Evolutionary conservation across 2,329 filamentous ascomycete genomes (phyloP).

Genomic region (Colletotrichum gigasporum): DNA sequence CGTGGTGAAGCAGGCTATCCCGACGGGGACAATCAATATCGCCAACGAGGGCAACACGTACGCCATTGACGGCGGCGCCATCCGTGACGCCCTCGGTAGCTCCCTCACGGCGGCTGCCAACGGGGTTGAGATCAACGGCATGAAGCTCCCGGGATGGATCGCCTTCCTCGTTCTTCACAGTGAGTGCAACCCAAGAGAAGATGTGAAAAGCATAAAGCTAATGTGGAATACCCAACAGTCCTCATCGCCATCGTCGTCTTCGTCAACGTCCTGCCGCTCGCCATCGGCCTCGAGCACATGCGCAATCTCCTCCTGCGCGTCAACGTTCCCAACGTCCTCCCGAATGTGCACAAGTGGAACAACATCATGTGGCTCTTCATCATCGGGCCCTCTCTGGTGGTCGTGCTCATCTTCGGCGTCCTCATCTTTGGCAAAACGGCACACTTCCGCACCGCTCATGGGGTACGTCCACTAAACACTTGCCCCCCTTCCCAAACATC

Average conservation of each 20-base stretch:
- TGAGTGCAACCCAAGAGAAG: slow-evolving; percentile 14
- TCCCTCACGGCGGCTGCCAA: slow-evolving; percentile 33
- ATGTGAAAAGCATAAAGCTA: not conserved
- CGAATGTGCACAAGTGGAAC: slow-evolving; percentile 35
- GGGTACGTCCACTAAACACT: slow-evolving; percentile 34
- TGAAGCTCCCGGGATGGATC: slow-evolving; percentile 29
- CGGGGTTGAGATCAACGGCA: slow-evolving; percentile 32
- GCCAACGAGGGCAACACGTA: slow-evolving; percentile 38
- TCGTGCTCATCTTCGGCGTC: slow-evolving; percentile 40
- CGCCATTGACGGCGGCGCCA: slow-evolving; percentile 36
- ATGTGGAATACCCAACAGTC: slow-evolving; percentile 30
- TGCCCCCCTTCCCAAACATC: not conserved
- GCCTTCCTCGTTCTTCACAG: slow-evolving; percentile 38
- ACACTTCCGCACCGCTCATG: slow-evolving; percentile 42
- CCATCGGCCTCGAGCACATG: slow-evolving; percentile 38
- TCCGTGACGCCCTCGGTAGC: slow-evolving; percentile 34
- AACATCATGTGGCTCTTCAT: slow-evolving; percentile 39
- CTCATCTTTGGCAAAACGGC: slow-evolving; percentile 34
- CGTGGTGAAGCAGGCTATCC: slow-evolving; percentile 36
- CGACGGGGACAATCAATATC: slow-evolving; percentile 38
- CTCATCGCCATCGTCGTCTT: slow-evolving; percentile 37
- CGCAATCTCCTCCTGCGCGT: slow-evolving; percentile 38
- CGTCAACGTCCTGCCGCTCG: slow-evolving; percentile 38
- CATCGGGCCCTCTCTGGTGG: slow-evolving; percentile 36
- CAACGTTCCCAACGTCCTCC: slow-evolving; percentile 34